These are phyloP conservation scores for Aspergillus neotritici DNA, from an alignment of 2,329 filamentous ascomycete genomes.

Conservation along the genomic window DNA sequence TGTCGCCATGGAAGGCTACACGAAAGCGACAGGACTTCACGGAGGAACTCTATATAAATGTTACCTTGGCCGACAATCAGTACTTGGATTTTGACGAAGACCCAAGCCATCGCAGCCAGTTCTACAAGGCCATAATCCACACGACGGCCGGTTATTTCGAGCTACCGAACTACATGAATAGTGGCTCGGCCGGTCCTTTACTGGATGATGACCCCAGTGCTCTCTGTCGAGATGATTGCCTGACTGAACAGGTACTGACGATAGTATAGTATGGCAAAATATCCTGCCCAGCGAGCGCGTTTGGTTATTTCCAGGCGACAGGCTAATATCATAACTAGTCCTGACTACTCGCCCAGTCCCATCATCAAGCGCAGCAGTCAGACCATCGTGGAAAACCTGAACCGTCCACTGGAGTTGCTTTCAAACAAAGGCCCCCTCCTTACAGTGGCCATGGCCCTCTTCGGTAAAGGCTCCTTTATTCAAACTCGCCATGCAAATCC, in stretches of 20 bases:
- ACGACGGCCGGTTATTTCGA: conserved; percentile 32
- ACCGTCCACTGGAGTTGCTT: neutral
- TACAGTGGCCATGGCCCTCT: conserved; percentile 18
- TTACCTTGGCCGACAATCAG: conserved; percentile 2
- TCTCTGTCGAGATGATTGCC: conserved; percentile 3
- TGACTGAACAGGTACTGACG: too few species aligned
- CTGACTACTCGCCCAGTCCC: too few species aligned
- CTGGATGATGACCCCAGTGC: conserved; percentile 8
- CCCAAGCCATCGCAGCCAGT: too few species aligned
- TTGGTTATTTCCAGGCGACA: too few species aligned
- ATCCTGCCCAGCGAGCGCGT: too few species aligned
- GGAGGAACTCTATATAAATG: conserved; percentile 26
- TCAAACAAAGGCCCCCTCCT: conserved; percentile 16
- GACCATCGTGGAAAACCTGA: too few species aligned
- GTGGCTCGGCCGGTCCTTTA: conserved; percentile 13
- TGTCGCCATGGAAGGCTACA: conserved; percentile 23
- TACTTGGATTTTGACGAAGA: too few species aligned
- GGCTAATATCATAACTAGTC: too few species aligned
- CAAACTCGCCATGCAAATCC: conserved; percentile 5
- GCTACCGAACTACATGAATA: conserved; percentile 27
- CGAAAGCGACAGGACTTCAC: conserved; percentile 25
- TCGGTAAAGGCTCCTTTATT: conserved; percentile 19
- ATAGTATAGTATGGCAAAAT: too few species aligned
- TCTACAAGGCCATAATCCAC: conserved; percentile 20
- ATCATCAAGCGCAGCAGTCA: too few species aligned